Evolutionary conservation across 345 rosid genomes (phyloP).

Genomic region (Erucastrum elatum): DNA sequence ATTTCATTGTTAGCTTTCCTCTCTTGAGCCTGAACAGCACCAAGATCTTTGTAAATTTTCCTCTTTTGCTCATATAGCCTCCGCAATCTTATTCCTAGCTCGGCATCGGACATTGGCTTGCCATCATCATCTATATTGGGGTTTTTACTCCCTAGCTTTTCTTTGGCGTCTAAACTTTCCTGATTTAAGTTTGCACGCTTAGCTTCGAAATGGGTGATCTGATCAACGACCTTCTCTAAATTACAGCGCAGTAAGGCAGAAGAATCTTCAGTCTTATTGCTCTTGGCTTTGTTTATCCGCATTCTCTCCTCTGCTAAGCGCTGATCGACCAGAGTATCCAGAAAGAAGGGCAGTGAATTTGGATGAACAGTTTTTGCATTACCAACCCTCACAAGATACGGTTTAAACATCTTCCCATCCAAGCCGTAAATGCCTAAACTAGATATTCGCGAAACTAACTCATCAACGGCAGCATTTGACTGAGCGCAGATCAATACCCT

Average conservation of each 20-base stretch:
- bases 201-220: slow-evolving; percentile 74
- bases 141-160: slow-evolving; percentile 49
- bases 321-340: slow-evolving; percentile 90
- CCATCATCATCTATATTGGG: slow-evolving; percentile 45
- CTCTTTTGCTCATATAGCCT: slow-evolving; percentile 83
- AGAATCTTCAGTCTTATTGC: slow-evolving; percentile 47
- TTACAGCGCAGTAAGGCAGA: slow-evolving; percentile 64
- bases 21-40: slow-evolving; percentile 81
- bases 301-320: slow-evolving; percentile 73
- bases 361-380: slow-evolving; percentile 88
- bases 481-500: slow-evolving; percentile 95
- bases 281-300: slow-evolving; percentile 48
- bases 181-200: slow-evolving; percentile 80
- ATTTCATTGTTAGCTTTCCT: slow-evolving; percentile 69
- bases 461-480: slow-evolving; percentile 99
- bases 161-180: slow-evolving; percentile 51
- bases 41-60: slow-evolving; percentile 77
- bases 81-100: slow-evolving; percentile 61
- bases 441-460: slow-evolving; percentile 81
- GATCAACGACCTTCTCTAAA: slow-evolving; percentile 78
- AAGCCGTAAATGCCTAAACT: slow-evolving; percentile 77
- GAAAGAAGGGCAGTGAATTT: slow-evolving; percentile 76
- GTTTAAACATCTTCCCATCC: slow-evolving; percentile 86
- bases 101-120: slow-evolving; percentile 65
- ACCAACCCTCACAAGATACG: slow-evolving; percentile 96